Conservation (phyloP, 805 yeast species). For the Yarrowia bubula region DNA sequence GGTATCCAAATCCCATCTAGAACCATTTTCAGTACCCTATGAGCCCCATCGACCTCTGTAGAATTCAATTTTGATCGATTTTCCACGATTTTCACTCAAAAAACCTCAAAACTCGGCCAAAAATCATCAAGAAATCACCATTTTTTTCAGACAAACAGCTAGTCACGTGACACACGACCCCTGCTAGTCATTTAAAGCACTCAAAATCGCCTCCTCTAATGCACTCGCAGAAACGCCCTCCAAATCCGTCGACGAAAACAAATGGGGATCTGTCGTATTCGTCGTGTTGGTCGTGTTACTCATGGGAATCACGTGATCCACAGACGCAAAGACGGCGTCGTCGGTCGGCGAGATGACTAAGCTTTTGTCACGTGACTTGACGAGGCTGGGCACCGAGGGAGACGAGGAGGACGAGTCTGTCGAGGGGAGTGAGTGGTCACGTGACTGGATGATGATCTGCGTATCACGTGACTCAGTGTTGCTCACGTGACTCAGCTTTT, state of each 20-base stretch:
- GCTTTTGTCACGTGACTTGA: background rate
- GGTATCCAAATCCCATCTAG: no score
- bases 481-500: background rate
- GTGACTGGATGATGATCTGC: background rate
- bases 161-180: no score
- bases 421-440: slow-evolving; percentile 5
- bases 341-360: background rate
- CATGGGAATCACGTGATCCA: background rate
- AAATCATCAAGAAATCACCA: no score
- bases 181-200: slow-evolving; percentile 8
- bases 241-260: slow-evolving; percentile 14
- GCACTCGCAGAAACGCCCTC: slow-evolving; percentile 15
- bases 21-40: no score
- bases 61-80: no score
- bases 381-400: background rate
- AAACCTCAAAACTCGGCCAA: no score
- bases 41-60: no score
- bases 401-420: no score
- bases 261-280: background rate
- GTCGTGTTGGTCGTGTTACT: background rate
- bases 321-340: slow-evolving; percentile 1
- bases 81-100: no score
- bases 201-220: slow-evolving; percentile 15
- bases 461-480: background rate
- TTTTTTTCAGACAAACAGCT: no score